These are phyloP conservation scores for Ganoderma sinense DNA, from an alignment of 1,284 basidiomycete genomes.

Conservation along the genomic window DNA sequence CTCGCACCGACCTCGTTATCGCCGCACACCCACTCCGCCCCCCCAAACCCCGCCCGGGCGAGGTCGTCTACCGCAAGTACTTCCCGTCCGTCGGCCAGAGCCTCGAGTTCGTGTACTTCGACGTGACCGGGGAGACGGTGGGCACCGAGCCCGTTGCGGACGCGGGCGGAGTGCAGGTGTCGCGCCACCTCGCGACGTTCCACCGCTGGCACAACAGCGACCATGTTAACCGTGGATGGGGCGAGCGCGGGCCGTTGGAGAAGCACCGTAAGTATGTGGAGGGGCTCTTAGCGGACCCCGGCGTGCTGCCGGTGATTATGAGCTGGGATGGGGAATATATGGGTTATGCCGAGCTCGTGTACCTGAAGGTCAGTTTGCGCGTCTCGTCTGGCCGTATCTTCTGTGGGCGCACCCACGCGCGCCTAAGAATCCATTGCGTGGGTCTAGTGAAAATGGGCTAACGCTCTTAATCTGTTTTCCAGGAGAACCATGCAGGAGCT, in stretches of 20 bases:
- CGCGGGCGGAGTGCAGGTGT: conserved; percentile 32
- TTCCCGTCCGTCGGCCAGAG: conserved; percentile 51
- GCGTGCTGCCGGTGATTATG: conserved; percentile 54
- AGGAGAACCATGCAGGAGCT: conserved; percentile 54
- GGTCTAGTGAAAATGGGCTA: neutral
- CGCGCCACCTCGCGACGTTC: conserved; percentile 54
- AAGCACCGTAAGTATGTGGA: conserved; percentile 56
- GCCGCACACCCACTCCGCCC: conserved; percentile 62
- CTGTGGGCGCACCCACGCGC: conserved; percentile 1
- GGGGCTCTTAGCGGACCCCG: conserved; percentile 48
- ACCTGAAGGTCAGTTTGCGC: conserved; percentile 50
- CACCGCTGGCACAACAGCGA: conserved; percentile 61
- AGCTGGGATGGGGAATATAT: conserved; percentile 62
- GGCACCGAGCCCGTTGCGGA: conserved; percentile 37
- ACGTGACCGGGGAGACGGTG: conserved; percentile 37
- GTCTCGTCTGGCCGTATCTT: neutral
- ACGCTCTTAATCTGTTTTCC: neutral
- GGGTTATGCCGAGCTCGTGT: conserved; percentile 61
- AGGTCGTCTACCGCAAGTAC: conserved; percentile 57
- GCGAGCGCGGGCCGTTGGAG: conserved; percentile 56
- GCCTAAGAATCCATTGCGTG: neutral
- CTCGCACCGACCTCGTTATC: conserved; percentile 55
- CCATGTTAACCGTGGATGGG: conserved; percentile 58
- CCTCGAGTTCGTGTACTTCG: conserved; percentile 54
- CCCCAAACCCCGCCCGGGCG: conserved; percentile 54